Evolutionary conservation across 352 stramenopile species (phyloP).

Genomic region (Pythium periplocum): DNA sequence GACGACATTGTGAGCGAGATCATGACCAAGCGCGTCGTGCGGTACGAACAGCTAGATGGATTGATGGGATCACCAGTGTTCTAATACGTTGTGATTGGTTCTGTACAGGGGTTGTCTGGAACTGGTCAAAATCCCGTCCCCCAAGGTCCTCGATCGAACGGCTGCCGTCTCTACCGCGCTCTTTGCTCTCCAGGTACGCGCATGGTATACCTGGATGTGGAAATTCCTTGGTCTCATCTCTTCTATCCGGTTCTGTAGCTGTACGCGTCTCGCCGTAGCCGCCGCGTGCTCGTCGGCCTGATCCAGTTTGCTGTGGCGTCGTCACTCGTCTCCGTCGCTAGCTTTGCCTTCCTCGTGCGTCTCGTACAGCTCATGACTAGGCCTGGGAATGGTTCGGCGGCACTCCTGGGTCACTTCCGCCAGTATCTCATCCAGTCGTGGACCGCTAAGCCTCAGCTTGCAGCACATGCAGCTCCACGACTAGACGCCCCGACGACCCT

Average conservation of each 20-base stretch:
- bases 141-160: slow-evolving; percentile 56
- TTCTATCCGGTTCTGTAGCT: slow-evolving; percentile 24
- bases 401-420: slow-evolving; percentile 13
- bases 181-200: slow-evolving; percentile 54
- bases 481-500: slow-evolving; percentile 9
- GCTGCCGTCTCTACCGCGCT: slow-evolving; percentile 64
- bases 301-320: slow-evolving; percentile 55
- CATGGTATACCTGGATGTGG: too few species aligned
- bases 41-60: slow-evolving; percentile 15
- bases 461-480: slow-evolving; percentile 4
- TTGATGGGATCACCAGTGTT: not conserved
- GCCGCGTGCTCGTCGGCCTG: slow-evolving; percentile 48
- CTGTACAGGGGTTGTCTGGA: slow-evolving; percentile 38
- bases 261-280: slow-evolving; percentile 59
- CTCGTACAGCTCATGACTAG: slow-evolving; percentile 19
- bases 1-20: slow-evolving; percentile 65
- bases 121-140: slow-evolving; percentile 52
- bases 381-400: slow-evolving; percentile 6
- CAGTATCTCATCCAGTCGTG: slow-evolving; percentile 20
- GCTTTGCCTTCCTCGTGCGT: slow-evolving; percentile 26
- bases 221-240: not conserved
- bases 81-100: not conserved
- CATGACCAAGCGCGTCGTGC: slow-evolving; percentile 49
- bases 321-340: slow-evolving; percentile 61
- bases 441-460: slow-evolving; percentile 13